Base-by-base conservation (phyloP, 768 basidiomycete genomes). In the Kwoniella dendrophila region DNA sequence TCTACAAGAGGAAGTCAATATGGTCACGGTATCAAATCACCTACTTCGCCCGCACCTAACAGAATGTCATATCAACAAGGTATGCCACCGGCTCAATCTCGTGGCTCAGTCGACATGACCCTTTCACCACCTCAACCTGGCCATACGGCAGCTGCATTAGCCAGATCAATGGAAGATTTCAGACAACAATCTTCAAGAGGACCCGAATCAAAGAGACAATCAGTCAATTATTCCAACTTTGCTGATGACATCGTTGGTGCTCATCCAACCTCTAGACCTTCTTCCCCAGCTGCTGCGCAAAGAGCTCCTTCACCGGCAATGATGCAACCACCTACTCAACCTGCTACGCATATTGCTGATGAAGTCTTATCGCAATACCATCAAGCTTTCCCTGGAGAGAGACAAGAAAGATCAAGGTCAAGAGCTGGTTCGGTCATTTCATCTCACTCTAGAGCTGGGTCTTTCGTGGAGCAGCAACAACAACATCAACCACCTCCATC, bases 331-430 rank as follows among this genome's bases (percentile, higher is more conserved):
- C 87, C 79, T 30, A 56, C 56, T 2, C 73, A 79, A 44, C 72
- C 76, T 4, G 60, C 71, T 10, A 69, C 78, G 1, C 82, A 85
- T 0, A 85, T 91, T 18, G 70, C 72, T 14, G 87, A 89, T 58
- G 85, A 86, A n/a, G 86, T 92, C 7, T 78, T 92, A 16, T 82
- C 82, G 0, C 84, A 86, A 66, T 97, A 97, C 72, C 85, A 87
- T 27, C 91, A 92, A 71, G 85, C 88, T 0, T 84, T 97, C 74
- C 94, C 93, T 6, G 93, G 92, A 3, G 94, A 96, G 76, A 59
- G 77, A 8, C 57, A 63, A 40, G 47, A 70, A 40, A 63, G 74
- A 22, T 51, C 54, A 18, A 56, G 71, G 24, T 71, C 72, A 14
- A 62, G 72, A 55, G 68, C 71, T 5, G 67, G 60, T 3, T 62